Percentiles rank a stretch among this genome's conserved stretches.
Evolutionary conservation across 176 grass and related monocot species (phyloP).

Genomic region (Saccharum spontaneum): DNA sequence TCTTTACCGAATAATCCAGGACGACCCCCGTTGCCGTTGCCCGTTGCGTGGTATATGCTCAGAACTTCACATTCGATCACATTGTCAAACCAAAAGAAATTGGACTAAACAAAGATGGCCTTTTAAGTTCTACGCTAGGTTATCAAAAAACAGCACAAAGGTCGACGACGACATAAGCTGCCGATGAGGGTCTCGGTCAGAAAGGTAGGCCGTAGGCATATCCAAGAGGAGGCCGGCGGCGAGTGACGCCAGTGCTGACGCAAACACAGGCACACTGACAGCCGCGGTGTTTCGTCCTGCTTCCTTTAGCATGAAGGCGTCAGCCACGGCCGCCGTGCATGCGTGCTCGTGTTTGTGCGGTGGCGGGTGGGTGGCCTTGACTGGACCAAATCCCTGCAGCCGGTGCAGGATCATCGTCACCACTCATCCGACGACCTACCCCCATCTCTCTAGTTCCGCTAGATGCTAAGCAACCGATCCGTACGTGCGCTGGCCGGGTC

Average conservation of each 20-base stretch:
- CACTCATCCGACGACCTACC: neutral
- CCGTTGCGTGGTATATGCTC: no score
- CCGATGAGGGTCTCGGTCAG: neutral
- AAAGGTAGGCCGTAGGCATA: constrained; percentile 1
- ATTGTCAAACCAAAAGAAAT: no score
- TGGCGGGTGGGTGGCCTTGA: neutral
- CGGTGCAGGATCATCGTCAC: neutral
- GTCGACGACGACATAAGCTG: neutral
- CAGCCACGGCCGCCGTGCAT: neutral
- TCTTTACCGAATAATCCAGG: no score
- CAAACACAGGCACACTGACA: neutral
- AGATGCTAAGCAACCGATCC: neutral
- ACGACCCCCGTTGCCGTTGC: no score
- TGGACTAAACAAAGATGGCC: no score
- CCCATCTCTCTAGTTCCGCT: neutral
- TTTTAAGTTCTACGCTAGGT: neutral
- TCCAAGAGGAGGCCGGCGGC: neutral
- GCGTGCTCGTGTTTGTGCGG: neutral
- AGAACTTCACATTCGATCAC: no score
- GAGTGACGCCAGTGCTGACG: constrained; percentile 38
- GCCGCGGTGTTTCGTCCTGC: neutral
- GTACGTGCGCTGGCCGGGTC: neutral
- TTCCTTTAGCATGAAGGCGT: constrained; percentile 1
- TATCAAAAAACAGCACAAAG: neutral
- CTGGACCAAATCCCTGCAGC: neutral